phyloP scores from a whole-genome alignment of 257 asterid genomes.

The Apocynum venetum region DNA sequence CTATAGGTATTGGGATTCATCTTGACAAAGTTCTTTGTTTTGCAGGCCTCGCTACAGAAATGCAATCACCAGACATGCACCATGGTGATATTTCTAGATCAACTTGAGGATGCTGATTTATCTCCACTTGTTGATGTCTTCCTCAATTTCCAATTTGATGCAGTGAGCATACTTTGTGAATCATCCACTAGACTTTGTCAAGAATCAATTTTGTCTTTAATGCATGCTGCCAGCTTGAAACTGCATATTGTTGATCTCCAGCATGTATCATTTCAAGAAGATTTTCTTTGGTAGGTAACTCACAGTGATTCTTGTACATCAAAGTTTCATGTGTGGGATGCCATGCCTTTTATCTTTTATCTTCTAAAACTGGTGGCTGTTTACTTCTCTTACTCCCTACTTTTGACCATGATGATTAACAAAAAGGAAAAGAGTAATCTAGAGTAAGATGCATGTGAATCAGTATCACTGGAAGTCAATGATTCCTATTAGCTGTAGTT shows the following conservation, averaged over 20 bases:
- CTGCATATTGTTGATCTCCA: constrained; percentile 28
- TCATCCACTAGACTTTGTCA: constrained; percentile 15
- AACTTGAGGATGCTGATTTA: constrained; percentile 26
- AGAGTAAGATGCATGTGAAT: neutral
- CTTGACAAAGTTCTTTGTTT: neutral
- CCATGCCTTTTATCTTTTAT: neutral
- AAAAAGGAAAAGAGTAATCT: neutral
- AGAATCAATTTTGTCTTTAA: constrained; percentile 22
- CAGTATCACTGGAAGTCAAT: neutral
- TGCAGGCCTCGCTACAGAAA: constrained; percentile 25
- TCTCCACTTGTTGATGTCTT: constrained; percentile 23
- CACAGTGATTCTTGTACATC: neutral
- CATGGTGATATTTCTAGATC: constrained; percentile 21
- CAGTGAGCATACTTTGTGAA: constrained; percentile 16
- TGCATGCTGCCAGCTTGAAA: constrained; percentile 22
- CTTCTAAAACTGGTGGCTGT: neutral
- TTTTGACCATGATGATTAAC: neutral
- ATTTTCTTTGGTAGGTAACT: constrained; percentile 28
- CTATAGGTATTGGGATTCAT: neutral
- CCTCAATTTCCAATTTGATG: constrained; percentile 14
- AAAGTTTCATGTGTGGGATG: neutral
- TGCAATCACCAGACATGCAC: constrained; percentile 14
- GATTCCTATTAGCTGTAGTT: neutral
- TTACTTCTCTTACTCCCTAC: neutral
- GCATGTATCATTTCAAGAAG: constrained; percentile 21